Percentiles rank a stretch among this genome's conserved stretches.
Conservation (phyloP, 176 grass and related monocot species). For the Oropetium thomaeum region DNA sequence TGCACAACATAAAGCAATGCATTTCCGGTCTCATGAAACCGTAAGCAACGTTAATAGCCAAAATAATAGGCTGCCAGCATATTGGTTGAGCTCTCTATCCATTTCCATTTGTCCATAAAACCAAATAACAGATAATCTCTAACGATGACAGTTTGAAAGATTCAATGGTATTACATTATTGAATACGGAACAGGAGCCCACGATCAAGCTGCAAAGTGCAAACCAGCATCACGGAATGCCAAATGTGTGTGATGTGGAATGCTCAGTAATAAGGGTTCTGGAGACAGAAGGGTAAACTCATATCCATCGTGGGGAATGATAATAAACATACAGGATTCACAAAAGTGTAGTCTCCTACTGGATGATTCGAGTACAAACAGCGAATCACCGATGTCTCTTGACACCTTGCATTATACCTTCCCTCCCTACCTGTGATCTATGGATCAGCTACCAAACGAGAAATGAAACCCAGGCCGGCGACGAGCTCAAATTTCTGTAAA, state of each 20-base stretch:
- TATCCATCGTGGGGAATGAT: constrained; percentile 27
- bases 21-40: not conserved
- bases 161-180: not conserved
- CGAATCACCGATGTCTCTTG: not conserved
- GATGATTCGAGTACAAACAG: constrained; percentile 23
- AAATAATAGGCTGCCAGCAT: not conserved
- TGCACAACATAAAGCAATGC: not conserved
- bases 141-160: not conserved
- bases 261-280: not conserved
- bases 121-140: not conserved
- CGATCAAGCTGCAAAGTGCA: not conserved
- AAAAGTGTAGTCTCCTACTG: constrained; percentile 6
- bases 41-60: not conserved
- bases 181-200: not conserved
- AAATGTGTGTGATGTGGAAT: not conserved
- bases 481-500: too few species aligned
- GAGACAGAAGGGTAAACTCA: not conserved
- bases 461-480: too few species aligned
- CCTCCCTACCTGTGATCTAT: constrained; percentile 13
- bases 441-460: constrained; percentile 15
- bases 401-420: not conserved
- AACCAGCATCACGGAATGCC: not conserved
- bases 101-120: not conserved
- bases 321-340: constrained; percentile 24
- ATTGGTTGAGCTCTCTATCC: constrained; percentile 24